phyloP scores from a whole-genome alignment of 2,329 filamentous ascomycete species.

The Dryadomyces quercivorus region DNA sequence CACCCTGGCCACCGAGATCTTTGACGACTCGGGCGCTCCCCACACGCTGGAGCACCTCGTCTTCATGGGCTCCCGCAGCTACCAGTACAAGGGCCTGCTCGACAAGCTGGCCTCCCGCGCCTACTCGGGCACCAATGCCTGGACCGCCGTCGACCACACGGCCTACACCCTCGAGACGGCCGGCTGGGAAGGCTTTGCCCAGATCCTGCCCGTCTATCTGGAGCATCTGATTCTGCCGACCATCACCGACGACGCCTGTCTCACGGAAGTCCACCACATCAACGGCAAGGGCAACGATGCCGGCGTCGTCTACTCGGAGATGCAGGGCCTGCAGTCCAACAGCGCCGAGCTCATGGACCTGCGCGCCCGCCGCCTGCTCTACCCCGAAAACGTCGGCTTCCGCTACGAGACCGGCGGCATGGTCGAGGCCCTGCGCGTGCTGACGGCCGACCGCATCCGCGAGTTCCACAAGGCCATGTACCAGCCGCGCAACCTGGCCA shows the following conservation, averaged over 20 bases:
- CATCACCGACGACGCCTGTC: constrained; percentile 81
- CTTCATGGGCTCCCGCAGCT: constrained; percentile 87
- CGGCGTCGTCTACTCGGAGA: constrained; percentile 95
- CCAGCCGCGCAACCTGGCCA: constrained; percentile 85
- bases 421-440: constrained; percentile 77
- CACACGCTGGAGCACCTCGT: constrained; percentile 74
- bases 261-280: constrained; percentile 93
- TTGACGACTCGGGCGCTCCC: constrained; percentile 89
- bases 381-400: constrained; percentile 83
- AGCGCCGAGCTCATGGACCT: constrained; percentile 81
- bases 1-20: constrained; percentile 89
- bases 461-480: constrained; percentile 96
- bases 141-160: constrained; percentile 93
- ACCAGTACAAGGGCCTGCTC: constrained; percentile 87
- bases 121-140: constrained; percentile 91
- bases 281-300: constrained; percentile 91
- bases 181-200: constrained; percentile 92
- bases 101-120: constrained; percentile 89
- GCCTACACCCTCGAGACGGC: constrained; percentile 92
- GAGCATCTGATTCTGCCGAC: constrained; percentile 90
- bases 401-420: constrained; percentile 97
- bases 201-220: constrained; percentile 87
- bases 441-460: constrained; percentile 85
- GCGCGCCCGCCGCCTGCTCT: constrained; percentile 64
- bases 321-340: constrained; percentile 89